phyloP scores from a whole-genome alignment of 257 asterid genomes.

The Buddleja alternifolia region DNA sequence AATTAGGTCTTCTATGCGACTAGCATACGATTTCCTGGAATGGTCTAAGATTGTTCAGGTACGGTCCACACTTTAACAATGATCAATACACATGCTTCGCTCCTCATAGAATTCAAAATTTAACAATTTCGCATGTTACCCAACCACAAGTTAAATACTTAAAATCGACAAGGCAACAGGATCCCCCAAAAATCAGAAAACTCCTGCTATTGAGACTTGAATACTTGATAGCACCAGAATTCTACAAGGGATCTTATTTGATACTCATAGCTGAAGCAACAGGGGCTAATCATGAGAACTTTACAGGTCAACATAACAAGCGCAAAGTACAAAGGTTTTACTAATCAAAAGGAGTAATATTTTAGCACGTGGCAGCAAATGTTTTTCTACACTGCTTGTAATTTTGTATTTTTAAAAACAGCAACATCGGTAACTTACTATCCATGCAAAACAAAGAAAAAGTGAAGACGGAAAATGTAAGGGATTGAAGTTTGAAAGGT shows the following conservation, averaged over 20 bases:
- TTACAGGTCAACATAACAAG: no score
- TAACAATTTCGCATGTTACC: not conserved
- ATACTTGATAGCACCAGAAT: no score
- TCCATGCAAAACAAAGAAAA: not conserved
- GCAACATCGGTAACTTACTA: not conserved
- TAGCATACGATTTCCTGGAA: not conserved
- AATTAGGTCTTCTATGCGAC: not conserved
- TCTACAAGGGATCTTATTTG: not conserved
- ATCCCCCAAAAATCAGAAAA: conserved; percentile 8
- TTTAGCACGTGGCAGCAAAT: not conserved
- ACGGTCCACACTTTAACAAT: not conserved
- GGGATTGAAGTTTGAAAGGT: no score
- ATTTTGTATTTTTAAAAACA: not conserved
- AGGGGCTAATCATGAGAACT: not conserved
- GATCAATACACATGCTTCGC: not conserved
- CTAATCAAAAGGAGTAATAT: not conserved
- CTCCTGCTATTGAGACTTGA: not conserved
- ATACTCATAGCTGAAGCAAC: conserved; percentile 9
- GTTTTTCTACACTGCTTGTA: not conserved
- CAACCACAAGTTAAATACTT: not conserved
- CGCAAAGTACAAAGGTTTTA: not conserved
- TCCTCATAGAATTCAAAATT: not conserved
- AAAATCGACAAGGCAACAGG: not conserved
- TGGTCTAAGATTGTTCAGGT: no score
- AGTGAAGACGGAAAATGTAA: not conserved